Percentiles rank a stretch among this genome's conserved stretches.
Evolutionary conservation across 2,329 filamentous ascomycete genomes (phyloP).

Genomic region (Fusarium sambucinum): DNA sequence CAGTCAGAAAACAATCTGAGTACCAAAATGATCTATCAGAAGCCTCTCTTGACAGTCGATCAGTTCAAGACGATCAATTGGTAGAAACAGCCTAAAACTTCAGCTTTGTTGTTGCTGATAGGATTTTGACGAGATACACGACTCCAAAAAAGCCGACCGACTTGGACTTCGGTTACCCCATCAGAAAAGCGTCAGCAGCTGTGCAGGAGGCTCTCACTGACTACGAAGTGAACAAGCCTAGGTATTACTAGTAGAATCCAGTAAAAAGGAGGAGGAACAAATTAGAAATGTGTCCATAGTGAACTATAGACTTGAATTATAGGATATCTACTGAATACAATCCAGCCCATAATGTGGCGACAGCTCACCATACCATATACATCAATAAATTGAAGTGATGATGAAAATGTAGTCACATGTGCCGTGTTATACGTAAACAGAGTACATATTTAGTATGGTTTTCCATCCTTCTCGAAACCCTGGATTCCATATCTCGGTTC

Average conservation of each 20-base stretch:
- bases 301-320: background rate
- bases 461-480: background rate
- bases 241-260: background rate
- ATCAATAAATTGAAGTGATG: background rate
- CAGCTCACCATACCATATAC: background rate
- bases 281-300: background rate
- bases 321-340: background rate
- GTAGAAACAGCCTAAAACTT: background rate
- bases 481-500: conserved; percentile 2
- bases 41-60: background rate
- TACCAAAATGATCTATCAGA: background rate
- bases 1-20: background rate
- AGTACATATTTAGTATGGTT: background rate
- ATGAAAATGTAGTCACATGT: background rate
- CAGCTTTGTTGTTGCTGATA: background rate
- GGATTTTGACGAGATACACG: conserved; percentile 6
- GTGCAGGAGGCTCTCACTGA: conserved; percentile 40
- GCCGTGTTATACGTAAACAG: background rate
- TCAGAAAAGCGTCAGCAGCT: conserved; percentile 47
- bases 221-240: background rate
- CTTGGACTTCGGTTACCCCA: conserved; percentile 48
- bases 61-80: background rate
- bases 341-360: background rate
- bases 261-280: background rate
- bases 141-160: no score